Conservation (phyloP, 2,329 filamentous ascomycete species). For the Simplicillium sp. region DNA sequence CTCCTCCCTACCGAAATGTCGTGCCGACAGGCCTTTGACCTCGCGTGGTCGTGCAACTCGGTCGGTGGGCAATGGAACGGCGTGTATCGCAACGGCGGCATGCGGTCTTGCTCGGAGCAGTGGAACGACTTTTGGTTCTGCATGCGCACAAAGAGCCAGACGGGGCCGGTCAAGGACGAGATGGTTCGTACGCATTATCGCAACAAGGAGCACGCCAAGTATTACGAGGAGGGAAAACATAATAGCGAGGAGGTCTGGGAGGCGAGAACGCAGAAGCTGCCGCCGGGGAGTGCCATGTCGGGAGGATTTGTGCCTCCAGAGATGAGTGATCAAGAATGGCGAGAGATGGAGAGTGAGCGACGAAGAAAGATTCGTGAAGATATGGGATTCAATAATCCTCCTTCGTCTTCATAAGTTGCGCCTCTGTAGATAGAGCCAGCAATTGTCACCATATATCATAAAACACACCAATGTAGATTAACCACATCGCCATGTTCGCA, state of each 20-base stretch:
- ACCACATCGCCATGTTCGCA: neutral
- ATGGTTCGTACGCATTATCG: slow-evolving; percentile 60
- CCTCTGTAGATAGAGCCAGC: too few relatives aligned
- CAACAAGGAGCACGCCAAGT: slow-evolving; percentile 54
- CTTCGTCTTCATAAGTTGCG: slow-evolving; percentile 4
- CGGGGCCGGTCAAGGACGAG: slow-evolving; percentile 48
- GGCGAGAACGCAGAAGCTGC: slow-evolving; percentile 53
- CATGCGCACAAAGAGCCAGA: slow-evolving; percentile 69
- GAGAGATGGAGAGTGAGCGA: slow-evolving; percentile 21
- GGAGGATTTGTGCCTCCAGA: slow-evolving; percentile 26
- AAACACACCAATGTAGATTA: neutral
- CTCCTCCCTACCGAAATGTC: slow-evolving; percentile 76
- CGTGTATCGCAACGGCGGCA: slow-evolving; percentile 75
- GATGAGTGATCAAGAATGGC: slow-evolving; percentile 33
- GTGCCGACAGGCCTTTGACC: slow-evolving; percentile 84
- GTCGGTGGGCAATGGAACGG: slow-evolving; percentile 86
- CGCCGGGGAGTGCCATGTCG: slow-evolving; percentile 34
- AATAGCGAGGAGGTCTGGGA: slow-evolving; percentile 92
- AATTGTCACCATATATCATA: neutral
- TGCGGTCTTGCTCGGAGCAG: slow-evolving; percentile 70
- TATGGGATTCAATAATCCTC: slow-evolving; percentile 16
- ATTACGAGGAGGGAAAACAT: slow-evolving; percentile 51
- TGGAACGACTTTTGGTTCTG: slow-evolving; percentile 98
- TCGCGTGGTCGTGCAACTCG: slow-evolving; percentile 88
- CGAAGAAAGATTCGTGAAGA: slow-evolving; percentile 23